These are phyloP conservation scores for Fusarium tuaranense DNA, from an alignment of 2,329 filamentous ascomycete species.

Conservation along the genomic window DNA sequence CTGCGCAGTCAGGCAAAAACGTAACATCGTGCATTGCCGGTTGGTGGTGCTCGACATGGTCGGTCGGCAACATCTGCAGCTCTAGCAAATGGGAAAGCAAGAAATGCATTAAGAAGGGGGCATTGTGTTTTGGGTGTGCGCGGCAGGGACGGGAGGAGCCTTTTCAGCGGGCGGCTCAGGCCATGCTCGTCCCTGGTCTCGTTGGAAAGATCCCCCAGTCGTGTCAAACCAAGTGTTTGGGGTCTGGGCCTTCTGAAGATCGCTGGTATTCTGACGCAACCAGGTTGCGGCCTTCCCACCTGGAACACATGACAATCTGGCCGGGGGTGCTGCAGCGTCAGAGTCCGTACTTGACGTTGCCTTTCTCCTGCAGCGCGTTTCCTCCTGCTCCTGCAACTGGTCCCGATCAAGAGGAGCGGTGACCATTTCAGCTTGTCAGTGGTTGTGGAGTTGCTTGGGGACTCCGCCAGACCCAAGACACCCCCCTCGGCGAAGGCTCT, in stretches of 20 bases:
- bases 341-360: neutral
- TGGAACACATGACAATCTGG: slow-evolving; percentile 13
- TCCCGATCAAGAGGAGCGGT: slow-evolving; percentile 25
- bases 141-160: slow-evolving; percentile 51
- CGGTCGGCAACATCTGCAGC: slow-evolving; percentile 14
- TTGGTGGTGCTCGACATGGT: slow-evolving; percentile 25
- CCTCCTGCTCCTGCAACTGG: slow-evolving; percentile 14
- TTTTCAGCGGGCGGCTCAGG: slow-evolving; percentile 45
- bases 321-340: neutral
- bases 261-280: slow-evolving; percentile 26
- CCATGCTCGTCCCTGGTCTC: slow-evolving; percentile 35
- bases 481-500: slow-evolving; percentile 35
- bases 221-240: slow-evolving; percentile 17
- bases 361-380: slow-evolving; percentile 7
- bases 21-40: slow-evolving; percentile 39
- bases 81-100: slow-evolving; percentile 21
- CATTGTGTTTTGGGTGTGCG: slow-evolving; percentile 32
- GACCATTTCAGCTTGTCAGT: slow-evolving; percentile 39
- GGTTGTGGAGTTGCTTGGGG: slow-evolving; percentile 24
- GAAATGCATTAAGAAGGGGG: slow-evolving; percentile 18
- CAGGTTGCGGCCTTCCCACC: slow-evolving; percentile 14
- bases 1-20: slow-evolving; percentile 32
- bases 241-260: slow-evolving; percentile 16
- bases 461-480: slow-evolving; percentile 32
- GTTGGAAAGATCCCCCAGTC: slow-evolving; percentile 16